A percentile compares a stretch with the other conserved stretches of the same genome.
Conservation (phyloP, 2,329 filamentous ascomycete genomes). For the Cryphonectria carpinicola region DNA sequence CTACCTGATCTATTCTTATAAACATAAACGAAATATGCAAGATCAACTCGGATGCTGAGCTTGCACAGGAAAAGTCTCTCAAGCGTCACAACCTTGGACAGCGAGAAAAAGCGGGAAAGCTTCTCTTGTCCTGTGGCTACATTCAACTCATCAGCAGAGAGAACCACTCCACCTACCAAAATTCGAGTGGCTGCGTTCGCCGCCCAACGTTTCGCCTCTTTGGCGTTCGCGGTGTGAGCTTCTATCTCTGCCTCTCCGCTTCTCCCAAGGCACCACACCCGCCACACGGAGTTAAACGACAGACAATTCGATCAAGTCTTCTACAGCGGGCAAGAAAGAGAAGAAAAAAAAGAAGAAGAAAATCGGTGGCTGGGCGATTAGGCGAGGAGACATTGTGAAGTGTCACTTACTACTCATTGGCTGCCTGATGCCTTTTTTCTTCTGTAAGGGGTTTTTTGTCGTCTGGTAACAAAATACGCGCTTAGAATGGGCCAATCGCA, state of each 20-base stretch:
- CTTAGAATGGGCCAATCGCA: too few relatives aligned
- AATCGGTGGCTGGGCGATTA: too few relatives aligned
- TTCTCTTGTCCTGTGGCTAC: background rate
- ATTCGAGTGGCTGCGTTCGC: background rate
- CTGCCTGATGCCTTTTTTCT: too few relatives aligned
- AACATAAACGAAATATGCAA: background rate
- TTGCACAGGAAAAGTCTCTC: background rate
- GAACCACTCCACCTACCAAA: too few relatives aligned
- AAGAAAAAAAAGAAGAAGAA: too few relatives aligned
- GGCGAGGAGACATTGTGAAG: too few relatives aligned
- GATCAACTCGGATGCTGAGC: background rate
- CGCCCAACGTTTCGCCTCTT: background rate
- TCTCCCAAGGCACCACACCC: background rate
- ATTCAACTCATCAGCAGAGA: background rate
- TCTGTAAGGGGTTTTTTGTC: too few relatives aligned
- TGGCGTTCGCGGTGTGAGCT: background rate
- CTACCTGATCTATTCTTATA: background rate
- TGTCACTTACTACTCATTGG: too few relatives aligned
- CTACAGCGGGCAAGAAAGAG: too few relatives aligned
- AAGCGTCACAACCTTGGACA: background rate
- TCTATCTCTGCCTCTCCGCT: background rate
- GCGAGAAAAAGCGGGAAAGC: background rate
- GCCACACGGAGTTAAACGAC: too few relatives aligned
- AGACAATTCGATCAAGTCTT: too few relatives aligned
- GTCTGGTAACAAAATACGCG: too few relatives aligned